Evolutionary conservation across 805 yeast species (phyloP).

Genomic region (Saccharomyces paradoxus): DNA sequence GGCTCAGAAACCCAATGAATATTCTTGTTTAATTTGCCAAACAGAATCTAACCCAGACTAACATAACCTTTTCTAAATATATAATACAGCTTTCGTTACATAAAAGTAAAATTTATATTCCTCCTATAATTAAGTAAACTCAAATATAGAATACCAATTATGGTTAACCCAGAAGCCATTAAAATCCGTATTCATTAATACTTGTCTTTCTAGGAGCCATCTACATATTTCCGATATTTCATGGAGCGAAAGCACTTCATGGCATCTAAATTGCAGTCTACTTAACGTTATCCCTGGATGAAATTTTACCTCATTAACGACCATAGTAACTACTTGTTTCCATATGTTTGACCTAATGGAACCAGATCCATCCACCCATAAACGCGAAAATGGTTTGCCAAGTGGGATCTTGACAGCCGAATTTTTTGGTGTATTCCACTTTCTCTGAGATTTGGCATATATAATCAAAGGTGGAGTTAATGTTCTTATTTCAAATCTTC

Average conservation of each 20-base stretch:
- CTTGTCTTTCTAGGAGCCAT: constrained; percentile 38
- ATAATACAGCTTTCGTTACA: background rate
- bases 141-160: constrained; percentile 21
- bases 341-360: constrained; percentile 52
- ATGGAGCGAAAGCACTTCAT: constrained; percentile 28
- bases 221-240: constrained; percentile 35
- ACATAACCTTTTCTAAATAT: background rate
- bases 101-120: background rate
- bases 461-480: constrained; percentile 57
- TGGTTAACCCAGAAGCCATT: constrained; percentile 17
- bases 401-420: constrained; percentile 40
- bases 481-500: constrained; percentile 58
- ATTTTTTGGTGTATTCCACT: background rate
- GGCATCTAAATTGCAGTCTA: constrained; percentile 13
- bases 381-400: constrained; percentile 52
- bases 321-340: constrained; percentile 43
- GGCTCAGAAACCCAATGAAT: constrained; percentile 17
- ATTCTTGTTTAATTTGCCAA: constrained; percentile 20
- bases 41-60: background rate
- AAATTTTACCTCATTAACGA: constrained; percentile 39
- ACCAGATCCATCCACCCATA: constrained; percentile 69
- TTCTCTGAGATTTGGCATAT: constrained; percentile 25
- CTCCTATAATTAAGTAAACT: background rate
- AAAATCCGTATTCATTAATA: constrained; percentile 10
- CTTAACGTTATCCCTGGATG: constrained; percentile 45